Conservation (phyloP, 1,139 yeast genomes). For the Suhomyces choctaworum region DNA sequence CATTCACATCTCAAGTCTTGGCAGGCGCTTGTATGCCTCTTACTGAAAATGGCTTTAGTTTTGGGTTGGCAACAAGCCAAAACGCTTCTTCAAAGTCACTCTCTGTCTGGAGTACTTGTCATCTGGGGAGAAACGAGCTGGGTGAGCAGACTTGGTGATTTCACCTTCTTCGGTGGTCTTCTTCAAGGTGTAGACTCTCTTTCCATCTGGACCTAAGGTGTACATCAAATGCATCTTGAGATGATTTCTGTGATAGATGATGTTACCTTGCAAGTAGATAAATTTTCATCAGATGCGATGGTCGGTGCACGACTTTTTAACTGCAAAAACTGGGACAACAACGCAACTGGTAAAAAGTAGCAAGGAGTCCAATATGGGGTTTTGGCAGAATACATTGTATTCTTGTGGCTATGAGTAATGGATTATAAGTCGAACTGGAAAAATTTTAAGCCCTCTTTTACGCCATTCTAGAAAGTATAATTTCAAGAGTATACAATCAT, state of each 20-base stretch:
- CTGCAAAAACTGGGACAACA: conserved; percentile 5
- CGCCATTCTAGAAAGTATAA: too few relatives aligned
- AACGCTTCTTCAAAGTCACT: conserved; percentile 96
- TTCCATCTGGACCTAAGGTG: conserved; percentile 91
- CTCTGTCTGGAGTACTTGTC: conserved; percentile 99
- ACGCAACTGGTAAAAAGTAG: too few relatives aligned
- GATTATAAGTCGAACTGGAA: too few relatives aligned
- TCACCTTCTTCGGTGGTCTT: conserved; percentile 82
- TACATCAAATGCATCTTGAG: conserved; percentile 94
- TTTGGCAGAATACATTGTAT: too few relatives aligned
- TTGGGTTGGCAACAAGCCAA: conserved; percentile 84
- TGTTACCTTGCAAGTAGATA: conserved; percentile 5
- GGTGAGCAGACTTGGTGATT: conserved; percentile 98
- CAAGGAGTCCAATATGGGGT: too few relatives aligned
- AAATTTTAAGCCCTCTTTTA: too few relatives aligned
- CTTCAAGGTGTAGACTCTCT: conserved; percentile 90
- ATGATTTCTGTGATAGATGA: conserved; percentile 2
- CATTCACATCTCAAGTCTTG: too few relatives aligned
- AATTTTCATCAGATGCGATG: conserved; percentile 12
- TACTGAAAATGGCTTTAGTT: too few relatives aligned
- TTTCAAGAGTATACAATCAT: too few relatives aligned
- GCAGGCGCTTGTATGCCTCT: too few relatives aligned
- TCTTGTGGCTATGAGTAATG: too few relatives aligned
- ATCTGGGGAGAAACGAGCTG: conserved; percentile 99
- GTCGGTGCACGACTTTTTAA: conserved; percentile 9